Conservation (phyloP, 805 yeast genomes). For the Metschnikowia shivogae region DNA sequence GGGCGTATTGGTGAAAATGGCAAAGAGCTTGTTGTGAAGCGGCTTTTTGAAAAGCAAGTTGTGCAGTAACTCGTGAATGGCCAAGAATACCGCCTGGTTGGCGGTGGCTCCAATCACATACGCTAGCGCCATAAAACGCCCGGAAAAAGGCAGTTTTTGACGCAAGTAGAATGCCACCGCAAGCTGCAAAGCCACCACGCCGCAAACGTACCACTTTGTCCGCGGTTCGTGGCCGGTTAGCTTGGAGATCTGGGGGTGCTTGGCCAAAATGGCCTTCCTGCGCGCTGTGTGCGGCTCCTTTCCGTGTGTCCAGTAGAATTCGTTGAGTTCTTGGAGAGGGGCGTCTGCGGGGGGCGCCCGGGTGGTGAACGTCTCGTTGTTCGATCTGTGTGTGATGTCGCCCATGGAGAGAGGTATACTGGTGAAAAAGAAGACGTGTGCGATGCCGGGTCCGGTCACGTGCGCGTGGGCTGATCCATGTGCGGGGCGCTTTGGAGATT, state of each 20-base stretch:
- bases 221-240: constrained; percentile 82
- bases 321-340: constrained; percentile 43
- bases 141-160: constrained; percentile 47
- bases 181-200: constrained; percentile 68
- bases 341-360: constrained; percentile 41
- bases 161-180: constrained; percentile 58
- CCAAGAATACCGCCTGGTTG: constrained; percentile 77
- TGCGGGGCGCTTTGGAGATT: no score
- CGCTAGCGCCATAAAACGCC: constrained; percentile 57
- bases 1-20: constrained; percentile 76
- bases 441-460: background rate
- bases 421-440: background rate
- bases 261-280: constrained; percentile 66
- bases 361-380: constrained; percentile 15
- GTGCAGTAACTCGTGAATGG: constrained; percentile 86
- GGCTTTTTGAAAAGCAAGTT: constrained; percentile 81
- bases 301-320: constrained; percentile 80
- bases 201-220: constrained; percentile 70
- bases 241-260: constrained; percentile 75
- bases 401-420: constrained; percentile 8
- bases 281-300: constrained; percentile 78
- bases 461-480: no score
- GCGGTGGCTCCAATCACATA: constrained; percentile 83
- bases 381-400: constrained; percentile 17
- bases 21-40: constrained; percentile 67